Evolutionary conservation across 2,329 filamentous ascomycete genomes (phyloP).

Genomic region (Clarireedia homoeocarpa): DNA sequence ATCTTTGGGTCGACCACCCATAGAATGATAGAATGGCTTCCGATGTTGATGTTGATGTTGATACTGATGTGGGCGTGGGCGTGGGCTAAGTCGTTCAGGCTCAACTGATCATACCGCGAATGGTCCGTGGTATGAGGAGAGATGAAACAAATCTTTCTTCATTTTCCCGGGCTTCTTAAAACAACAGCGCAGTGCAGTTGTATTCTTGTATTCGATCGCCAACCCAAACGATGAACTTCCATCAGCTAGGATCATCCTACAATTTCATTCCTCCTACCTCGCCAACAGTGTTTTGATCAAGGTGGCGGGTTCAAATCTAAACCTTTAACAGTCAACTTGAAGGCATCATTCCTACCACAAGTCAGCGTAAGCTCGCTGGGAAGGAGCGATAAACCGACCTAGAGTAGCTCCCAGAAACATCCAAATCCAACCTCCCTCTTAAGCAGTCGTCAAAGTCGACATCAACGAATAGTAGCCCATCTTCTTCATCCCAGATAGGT

Average conservation of each 20-base stretch:
- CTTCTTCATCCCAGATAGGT: slow-evolving; percentile 72
- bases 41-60: too few relatives aligned
- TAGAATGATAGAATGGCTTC: too few relatives aligned
- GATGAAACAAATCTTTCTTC: too few relatives aligned
- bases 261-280: background rate
- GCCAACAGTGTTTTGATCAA: background rate
- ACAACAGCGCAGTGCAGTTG: too few relatives aligned
- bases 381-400: slow-evolving; percentile 42
- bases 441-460: slow-evolving; percentile 86
- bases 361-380: slow-evolving; percentile 9
- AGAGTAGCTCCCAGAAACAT: slow-evolving; percentile 80
- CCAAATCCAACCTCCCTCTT: slow-evolving; percentile 71
- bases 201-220: too few relatives aligned
- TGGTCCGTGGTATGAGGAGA: too few relatives aligned
- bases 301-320: slow-evolving; percentile 47
- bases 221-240: too few relatives aligned
- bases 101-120: too few relatives aligned
- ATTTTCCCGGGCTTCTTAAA: too few relatives aligned
- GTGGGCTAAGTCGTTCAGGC: too few relatives aligned
- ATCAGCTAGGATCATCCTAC: background rate
- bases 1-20: too few relatives aligned
- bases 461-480: slow-evolving; percentile 60
- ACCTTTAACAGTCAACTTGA: slow-evolving; percentile 52
- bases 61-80: too few relatives aligned
- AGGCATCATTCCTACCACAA: slow-evolving; percentile 46